Percentiles rank a stretch among this genome's conserved stretches.
Evolutionary conservation across 768 basidiomycete genomes (phyloP).

Genomic region (Pulveroboletus sp.): DNA sequence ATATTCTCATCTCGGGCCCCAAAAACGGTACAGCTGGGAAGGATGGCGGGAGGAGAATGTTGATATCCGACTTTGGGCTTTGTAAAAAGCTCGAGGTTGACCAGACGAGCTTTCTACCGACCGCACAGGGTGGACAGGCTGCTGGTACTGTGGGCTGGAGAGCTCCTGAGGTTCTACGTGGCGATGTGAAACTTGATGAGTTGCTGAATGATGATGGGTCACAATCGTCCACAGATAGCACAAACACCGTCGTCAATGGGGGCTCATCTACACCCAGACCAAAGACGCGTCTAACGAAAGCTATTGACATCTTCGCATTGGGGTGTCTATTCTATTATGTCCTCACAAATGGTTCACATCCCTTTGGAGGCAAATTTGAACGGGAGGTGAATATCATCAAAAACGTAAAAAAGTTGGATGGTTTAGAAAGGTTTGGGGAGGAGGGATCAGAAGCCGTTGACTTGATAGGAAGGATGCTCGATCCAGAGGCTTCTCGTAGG

Average conservation of each 20-base stretch:
- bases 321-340: conserved; percentile 96
- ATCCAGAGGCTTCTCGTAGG: conserved; percentile 71
- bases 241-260: conserved; percentile 41
- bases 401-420: conserved; percentile 64
- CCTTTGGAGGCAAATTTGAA: conserved; percentile 90
- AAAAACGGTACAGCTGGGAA: conserved; percentile 46
- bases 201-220: conserved; percentile 57
- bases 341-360: conserved; percentile 85
- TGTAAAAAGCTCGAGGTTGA: conserved; percentile 94
- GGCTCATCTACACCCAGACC: conserved; percentile 17
- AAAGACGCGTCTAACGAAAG: conserved; percentile 78
- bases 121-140: conserved; percentile 80
- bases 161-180: conserved; percentile 91
- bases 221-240: conserved; percentile 62
- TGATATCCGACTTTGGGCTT: conserved; percentile 95
- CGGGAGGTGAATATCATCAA: conserved; percentile 92
- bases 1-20: conserved; percentile 80
- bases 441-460: conserved; percentile 89
- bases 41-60: conserved; percentile 62
- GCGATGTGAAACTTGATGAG: conserved; percentile 91
- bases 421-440: conserved; percentile 80
- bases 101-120: conserved; percentile 94
- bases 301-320: conserved; percentile 93
- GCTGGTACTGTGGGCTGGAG: conserved; percentile 97
- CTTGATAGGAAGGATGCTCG: conserved; percentile 75